Evolutionary conservation across 805 yeast genomes (phyloP), one percentile per base, ranked within the genome.

Genomic region (Candida multigemmis): DNA sequence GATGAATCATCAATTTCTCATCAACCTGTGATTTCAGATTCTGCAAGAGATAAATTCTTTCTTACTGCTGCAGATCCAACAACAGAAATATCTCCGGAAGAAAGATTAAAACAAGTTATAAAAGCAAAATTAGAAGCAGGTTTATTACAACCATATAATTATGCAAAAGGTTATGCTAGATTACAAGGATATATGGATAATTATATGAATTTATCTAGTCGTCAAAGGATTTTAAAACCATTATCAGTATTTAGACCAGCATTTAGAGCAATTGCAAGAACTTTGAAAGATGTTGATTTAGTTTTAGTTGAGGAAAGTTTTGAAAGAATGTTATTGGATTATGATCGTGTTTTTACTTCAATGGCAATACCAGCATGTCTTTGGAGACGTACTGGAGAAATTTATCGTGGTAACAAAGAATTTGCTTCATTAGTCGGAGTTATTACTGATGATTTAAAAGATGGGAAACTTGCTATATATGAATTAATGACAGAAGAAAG

Each of bases 301-400:
- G 87, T 87, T 4, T 58, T 86, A 19, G 96, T 89, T 4, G 97
- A 89, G 43, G 97, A 89, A 52, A 79, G 80, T 30, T 89, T 89
- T 47, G 97, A 89, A 56, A 65, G 96, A 36, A 83, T 89, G 94
- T 56, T 89, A 23, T 59, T 89, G 27, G 95, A 89, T 41, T 86
- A 89, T 45, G 97, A 89, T 49, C 66, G 97, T 19, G 96, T 89
- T 3, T 89, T 89, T 56, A 86, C 96, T 0, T 80, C 94, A 4
- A 86, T 89, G 95, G 95, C 96, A 5, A 85, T 89, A 34, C 97
- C 97, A 2, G 96, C 96, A 1, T 89, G 97, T 55, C 63, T 89
- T 16, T 89, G 97, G 96, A 63, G 97, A 48, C 76, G 97, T 41
- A 87, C 97, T 0, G 97, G 97, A 2, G 97, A 89, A 40, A 89